These are phyloP conservation scores for Cinchona pubescens DNA, from an alignment of 257 asterid genomes.

Conservation along the genomic window DNA sequence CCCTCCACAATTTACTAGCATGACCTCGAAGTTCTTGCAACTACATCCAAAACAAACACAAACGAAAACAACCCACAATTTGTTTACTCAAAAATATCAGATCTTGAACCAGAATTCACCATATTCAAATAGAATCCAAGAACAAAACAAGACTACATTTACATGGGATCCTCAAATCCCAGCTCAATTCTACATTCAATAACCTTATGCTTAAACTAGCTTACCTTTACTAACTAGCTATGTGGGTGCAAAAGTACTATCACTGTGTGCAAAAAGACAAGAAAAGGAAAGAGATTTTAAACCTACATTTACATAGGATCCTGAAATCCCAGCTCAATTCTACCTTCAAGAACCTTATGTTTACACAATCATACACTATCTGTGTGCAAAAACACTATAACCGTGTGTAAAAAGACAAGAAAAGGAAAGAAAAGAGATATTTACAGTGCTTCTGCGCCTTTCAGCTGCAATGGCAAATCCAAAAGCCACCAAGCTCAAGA, in stretches of 20 bases:
- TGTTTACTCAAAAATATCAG: constrained; percentile 12
- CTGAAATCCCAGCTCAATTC: constrained; percentile 11
- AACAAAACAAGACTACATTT: background rate
- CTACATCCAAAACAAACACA: background rate
- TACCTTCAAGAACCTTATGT: constrained; percentile 1
- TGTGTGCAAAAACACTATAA: background rate
- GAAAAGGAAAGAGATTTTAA: background rate
- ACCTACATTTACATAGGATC: background rate
- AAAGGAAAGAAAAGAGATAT: background rate
- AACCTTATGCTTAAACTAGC: background rate
- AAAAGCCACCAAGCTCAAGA: constrained; percentile 76
- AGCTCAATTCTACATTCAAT: constrained; percentile 10
- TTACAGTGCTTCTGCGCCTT: constrained; percentile 85
- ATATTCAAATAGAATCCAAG: background rate
- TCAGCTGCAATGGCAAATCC: constrained; percentile 94
- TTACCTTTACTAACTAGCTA: background rate
- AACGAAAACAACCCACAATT: background rate
- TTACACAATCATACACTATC: background rate
- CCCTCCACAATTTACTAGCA: background rate
- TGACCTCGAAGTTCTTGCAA: background rate
- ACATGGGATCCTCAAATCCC: background rate
- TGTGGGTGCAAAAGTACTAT: background rate
- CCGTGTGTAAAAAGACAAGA: background rate
- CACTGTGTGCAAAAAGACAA: background rate
- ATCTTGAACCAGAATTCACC: constrained; percentile 16